Evolutionary conservation across 345 rosid genomes (phyloP), one percentile per base, ranked within the genome.

Genomic region (Eutrema japonicum): DNA sequence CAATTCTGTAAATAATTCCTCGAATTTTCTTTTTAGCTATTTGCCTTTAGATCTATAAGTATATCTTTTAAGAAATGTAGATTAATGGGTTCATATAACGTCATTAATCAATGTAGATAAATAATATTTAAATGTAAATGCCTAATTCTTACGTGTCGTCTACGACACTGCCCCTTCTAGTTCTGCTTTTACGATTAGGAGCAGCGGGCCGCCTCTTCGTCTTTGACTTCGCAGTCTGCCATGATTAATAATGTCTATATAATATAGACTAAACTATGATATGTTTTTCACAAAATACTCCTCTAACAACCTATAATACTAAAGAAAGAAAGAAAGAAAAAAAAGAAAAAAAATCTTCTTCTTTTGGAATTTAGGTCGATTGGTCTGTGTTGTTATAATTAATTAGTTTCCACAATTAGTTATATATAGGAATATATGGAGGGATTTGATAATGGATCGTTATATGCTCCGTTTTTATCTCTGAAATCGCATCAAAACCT

Each of bases 121-220:
- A 55, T 11, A 30, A 46, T 48, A 48, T 8, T 22, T 43, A 52
- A 33, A 52, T 60, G 60, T 49, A 38, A 64, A 14, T 27, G 70
- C 37, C 18, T 47, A 70, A 55, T 18, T 36, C 68, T 50, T 71
- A 71, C 80, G 80, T 77, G 77, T 59, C 76, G 72, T 77, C 27
- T 71, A 77, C 80, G 80, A 77, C 72, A 70, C 71, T 32, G 42
- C 60, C 53, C 32, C 48, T 49, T 48, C 16, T 48, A 26, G 38
- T 58, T 46, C 11, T 58, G 33, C 37, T 75, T 47, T 38, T 14
- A 35, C 36, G 10, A 61, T 66, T 36, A 71, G 56, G 73, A 71
- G 1, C 77, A 71, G 1, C 73, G 77, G 77, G 80, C 80, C 80
- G 80, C 77, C 77, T 66, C 77, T 66, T 12, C 37, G 42, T 49